Evolutionary conservation across 768 basidiomycete genomes (phyloP).

Genomic region (Xerocomellus amylosporus): DNA sequence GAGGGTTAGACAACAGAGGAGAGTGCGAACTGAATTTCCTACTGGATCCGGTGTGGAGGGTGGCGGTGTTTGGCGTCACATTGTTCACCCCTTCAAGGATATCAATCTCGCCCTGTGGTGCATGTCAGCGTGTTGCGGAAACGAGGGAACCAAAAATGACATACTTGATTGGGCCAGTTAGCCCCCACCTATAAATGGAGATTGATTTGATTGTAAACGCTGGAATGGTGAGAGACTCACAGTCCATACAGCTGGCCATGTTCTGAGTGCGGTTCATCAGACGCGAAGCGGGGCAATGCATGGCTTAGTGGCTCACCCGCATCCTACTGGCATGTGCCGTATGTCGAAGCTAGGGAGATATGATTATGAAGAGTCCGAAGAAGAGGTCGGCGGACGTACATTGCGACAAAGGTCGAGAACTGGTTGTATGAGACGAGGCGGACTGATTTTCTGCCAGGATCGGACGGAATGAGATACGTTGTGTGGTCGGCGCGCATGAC

Average conservation of each 20-base stretch:
- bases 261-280: slow-evolving; percentile 7
- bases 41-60: slow-evolving; percentile 32
- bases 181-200: slow-evolving; percentile 9
- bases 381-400: slow-evolving; percentile 13
- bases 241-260: slow-evolving; percentile 28
- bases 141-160: neutral
- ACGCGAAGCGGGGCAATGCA: neutral
- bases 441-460: slow-evolving; percentile 31
- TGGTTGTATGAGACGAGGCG: slow-evolving; percentile 25
- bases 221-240: slow-evolving; percentile 1
- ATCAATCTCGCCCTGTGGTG: slow-evolving; percentile 42
- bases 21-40: neutral
- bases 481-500: slow-evolving; percentile 32
- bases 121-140: neutral
- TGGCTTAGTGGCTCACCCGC: slow-evolving; percentile 19
- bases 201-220: too few species aligned
- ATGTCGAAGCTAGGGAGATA: slow-evolving; percentile 26
- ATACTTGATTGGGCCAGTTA: slow-evolving; percentile 20
- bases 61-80: slow-evolving; percentile 32
- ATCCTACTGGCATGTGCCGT: slow-evolving; percentile 32
- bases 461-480: slow-evolving; percentile 18
- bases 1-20: neutral
- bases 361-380: neutral
- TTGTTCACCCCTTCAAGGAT: slow-evolving; percentile 49
- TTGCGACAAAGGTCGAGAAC: slow-evolving; percentile 15